Conservation (phyloP, 1,284 basidiomycete genomes). For the Fistulinella staudtii region DNA sequence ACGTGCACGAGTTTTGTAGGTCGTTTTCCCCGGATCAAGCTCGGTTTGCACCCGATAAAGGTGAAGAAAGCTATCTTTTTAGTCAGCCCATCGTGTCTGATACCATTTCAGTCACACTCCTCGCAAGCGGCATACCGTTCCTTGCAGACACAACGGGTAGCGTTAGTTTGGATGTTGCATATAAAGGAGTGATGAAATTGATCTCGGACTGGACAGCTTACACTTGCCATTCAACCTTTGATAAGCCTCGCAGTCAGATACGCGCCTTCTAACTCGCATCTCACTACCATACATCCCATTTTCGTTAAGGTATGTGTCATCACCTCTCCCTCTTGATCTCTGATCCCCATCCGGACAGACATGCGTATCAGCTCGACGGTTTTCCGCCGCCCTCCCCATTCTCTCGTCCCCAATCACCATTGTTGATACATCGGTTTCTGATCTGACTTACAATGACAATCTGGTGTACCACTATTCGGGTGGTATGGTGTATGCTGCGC, state of each 20-base stretch:
- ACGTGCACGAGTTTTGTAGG: constrained; percentile 54
- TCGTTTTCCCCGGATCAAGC: constrained; percentile 58
- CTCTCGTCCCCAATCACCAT: constrained; percentile 56
- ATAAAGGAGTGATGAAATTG: constrained; percentile 1
- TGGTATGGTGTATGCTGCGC: constrained; percentile 56
- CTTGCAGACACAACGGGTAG: constrained; percentile 38
- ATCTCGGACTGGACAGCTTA: constrained; percentile 33
- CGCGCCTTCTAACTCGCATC: constrained; percentile 49
- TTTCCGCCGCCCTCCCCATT: constrained; percentile 52
- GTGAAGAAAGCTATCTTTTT: constrained; percentile 36
- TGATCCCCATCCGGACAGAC: constrained; percentile 16
- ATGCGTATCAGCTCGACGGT: constrained; percentile 49
- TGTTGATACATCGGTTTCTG: constrained; percentile 49
- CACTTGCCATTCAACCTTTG: constrained; percentile 55
- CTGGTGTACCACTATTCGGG: constrained; percentile 75
- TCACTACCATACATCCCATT: constrained; percentile 67
- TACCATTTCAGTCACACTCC: constrained; percentile 39
- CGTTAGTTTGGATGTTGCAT: constrained; percentile 29
- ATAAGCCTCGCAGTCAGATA: constrained; percentile 58
- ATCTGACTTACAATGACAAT: constrained; percentile 70
- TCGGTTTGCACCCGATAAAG: constrained; percentile 60
- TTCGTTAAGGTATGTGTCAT: constrained; percentile 44
- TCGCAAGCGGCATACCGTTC: constrained; percentile 46
- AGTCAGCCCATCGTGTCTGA: constrained; percentile 1
- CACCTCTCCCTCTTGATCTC: constrained; percentile 4